Base-by-base conservation (phyloP, 2,329 filamentous ascomycete species). In the Geoglossum cookeanum region DNA sequence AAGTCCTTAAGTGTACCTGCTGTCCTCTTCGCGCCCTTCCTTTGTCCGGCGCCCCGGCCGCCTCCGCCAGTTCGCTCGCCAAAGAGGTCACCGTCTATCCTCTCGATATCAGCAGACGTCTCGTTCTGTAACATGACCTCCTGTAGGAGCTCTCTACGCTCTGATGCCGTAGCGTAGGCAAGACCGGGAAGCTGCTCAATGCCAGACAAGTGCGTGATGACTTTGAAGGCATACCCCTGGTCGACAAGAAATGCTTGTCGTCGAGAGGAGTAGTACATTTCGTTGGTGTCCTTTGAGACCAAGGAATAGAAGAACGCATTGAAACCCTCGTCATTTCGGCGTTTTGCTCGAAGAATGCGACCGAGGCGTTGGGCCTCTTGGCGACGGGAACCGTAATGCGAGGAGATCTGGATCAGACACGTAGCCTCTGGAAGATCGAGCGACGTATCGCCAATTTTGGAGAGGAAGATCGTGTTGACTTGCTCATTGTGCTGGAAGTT, bases 231-330 rank as follows among this genome's bases (percentile, higher is more conserved):
- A 68, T 98, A 98, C 8, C 92, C 92, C 70, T 98, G 92, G 63
- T 98, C 92, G 27, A 98, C 90, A 0, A 98, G 76, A 73, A 98
- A 98, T 0, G 92, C 91, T 70, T 98, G 92, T 8, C 92, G 80
- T 70, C 96, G 97, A 3, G 89, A 90, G 0, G 91, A 96, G 69
- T 95, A 98, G 67, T 83, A 92, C 91, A 98, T 97, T 69, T 98
- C 92, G 60, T 90, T 84, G 0, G 92, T 98, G 67, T 98, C 92
- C 68, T 97, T 97, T 4, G 87, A 94, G 3, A 98, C 92, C 0
- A 98, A 78, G 0, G 88, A 94, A 72, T 98, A 98, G 74, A 98
- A 98, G 70, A 97, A 98, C 0, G 92, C 92, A 67, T 98, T 98
- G 70, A 98, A 98, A 6, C 92, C 92, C 68, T 97, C 92, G 64